Evolutionary conservation across 2,329 filamentous ascomycete genomes (phyloP).

Genomic region (Fusarium sp.): DNA sequence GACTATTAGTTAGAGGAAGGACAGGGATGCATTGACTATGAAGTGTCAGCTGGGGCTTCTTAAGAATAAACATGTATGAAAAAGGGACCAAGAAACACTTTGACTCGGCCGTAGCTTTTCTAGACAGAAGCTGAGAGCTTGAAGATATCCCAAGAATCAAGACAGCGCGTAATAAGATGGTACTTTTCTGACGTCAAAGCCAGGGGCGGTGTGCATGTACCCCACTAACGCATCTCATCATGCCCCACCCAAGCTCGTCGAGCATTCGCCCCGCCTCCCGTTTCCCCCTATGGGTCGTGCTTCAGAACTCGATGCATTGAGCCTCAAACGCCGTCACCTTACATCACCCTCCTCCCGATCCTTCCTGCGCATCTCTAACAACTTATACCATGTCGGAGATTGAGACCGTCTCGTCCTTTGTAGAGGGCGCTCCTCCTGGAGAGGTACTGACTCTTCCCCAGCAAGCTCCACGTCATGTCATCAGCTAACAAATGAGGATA

Average conservation of each 20-base stretch:
- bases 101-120: background rate
- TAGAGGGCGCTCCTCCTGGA: conserved; percentile 93
- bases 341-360: conserved; percentile 5
- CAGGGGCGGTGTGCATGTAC: background rate
- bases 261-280: conserved; percentile 42
- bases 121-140: conserved; percentile 3
- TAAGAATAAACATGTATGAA: background rate
- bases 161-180: conserved; percentile 3
- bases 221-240: conserved; percentile 28
- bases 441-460: conserved; percentile 73
- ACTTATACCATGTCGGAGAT: conserved; percentile 51
- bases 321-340: conserved; percentile 29
- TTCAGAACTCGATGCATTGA: conserved; percentile 35
- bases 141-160: background rate
- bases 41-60: background rate
- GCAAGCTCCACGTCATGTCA: conserved; percentile 29
- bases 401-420: conserved; percentile 79
- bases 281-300: conserved; percentile 31
- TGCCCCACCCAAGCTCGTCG: conserved; percentile 39
- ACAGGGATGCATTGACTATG: background rate
- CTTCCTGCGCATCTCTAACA: conserved; percentile 18
- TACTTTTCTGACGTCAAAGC: background rate
- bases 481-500: conserved; percentile 55
- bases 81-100: background rate
- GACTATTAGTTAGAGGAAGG: conserved; percentile 63